A percentile compares a stretch with the other conserved stretches of the same genome.
These are phyloP conservation scores for Saposhnikovia divaricata DNA, from an alignment of 129 eudicot genomes.

Conservation along the genomic window DNA sequence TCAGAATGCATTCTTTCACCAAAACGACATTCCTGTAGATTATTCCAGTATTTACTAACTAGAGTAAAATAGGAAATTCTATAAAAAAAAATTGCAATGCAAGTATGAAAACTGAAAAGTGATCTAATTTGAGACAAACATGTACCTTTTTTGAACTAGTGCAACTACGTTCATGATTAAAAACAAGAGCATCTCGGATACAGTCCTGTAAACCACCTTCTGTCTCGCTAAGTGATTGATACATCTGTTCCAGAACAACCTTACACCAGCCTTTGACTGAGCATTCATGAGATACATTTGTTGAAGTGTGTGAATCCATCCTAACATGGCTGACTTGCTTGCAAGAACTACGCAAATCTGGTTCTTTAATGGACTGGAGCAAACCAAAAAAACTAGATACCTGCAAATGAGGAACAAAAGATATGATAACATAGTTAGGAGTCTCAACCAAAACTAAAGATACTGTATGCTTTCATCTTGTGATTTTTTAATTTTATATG, in stretches of 20 bases:
- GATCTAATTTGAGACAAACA: not conserved
- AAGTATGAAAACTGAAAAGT: not conserved
- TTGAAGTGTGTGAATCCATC: slow-evolving; percentile 27
- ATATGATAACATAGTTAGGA: not conserved
- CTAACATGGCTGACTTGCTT: slow-evolving; percentile 32
- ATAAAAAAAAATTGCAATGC: not conserved
- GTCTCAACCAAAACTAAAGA: not conserved
- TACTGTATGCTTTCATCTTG: not conserved
- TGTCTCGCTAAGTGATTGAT: slow-evolving; percentile 34
- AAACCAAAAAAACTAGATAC: not conserved
- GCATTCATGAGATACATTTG: slow-evolving; percentile 28
- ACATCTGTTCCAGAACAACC: slow-evolving; percentile 35
- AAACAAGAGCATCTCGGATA: slow-evolving; percentile 40
- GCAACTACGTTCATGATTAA: slow-evolving; percentile 25
- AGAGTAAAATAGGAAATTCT: not conserved
- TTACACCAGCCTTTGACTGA: slow-evolving; percentile 34
- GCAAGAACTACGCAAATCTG: slow-evolving; percentile 22
- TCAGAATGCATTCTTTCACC: slow-evolving; percentile 26
- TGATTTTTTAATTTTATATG: not conserved
- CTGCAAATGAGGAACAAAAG: not conserved
- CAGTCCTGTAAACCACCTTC: slow-evolving; percentile 45
- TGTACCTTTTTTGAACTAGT: slow-evolving; percentile 27
- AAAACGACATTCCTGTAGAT: slow-evolving; percentile 39
- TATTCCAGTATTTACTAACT: not conserved
- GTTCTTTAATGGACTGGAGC: slow-evolving; percentile 6